Evolutionary conservation across 306 rosid genomes (phyloP).

Genomic region (Gynostemma pentaphyllum): DNA sequence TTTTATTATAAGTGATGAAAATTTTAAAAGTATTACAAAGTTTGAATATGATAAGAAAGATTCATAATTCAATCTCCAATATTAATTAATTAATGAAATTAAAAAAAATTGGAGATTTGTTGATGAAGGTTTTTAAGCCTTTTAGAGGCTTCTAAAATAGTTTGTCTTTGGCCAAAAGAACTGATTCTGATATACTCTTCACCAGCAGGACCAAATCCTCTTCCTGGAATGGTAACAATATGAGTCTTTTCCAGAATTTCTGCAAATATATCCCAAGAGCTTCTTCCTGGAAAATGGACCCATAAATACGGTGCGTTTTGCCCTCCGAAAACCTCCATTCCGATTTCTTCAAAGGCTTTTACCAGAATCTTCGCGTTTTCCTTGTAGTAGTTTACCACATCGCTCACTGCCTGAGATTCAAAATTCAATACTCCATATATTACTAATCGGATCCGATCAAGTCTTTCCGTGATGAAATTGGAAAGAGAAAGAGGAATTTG

Average conservation of each 20-base stretch:
- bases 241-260: constrained; percentile 39
- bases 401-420: constrained; percentile 30
- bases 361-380: constrained; percentile 41
- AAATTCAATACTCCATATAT: not conserved
- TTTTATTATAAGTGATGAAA: too few species aligned
- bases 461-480: too few species aligned
- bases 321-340: constrained; percentile 48
- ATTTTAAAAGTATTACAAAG: not conserved
- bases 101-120: constrained; percentile 5
- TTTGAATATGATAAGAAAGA: not conserved
- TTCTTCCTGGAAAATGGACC: constrained; percentile 53
- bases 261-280: constrained; percentile 51
- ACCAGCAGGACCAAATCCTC: constrained; percentile 69
- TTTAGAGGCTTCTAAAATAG: constrained; percentile 41
- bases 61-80: not conserved
- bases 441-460: too few species aligned
- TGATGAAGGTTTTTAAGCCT: constrained; percentile 13
- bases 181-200: constrained; percentile 46
- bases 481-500: too few species aligned
- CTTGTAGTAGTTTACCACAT: constrained; percentile 29
- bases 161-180: constrained; percentile 40
- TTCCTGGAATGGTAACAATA: constrained; percentile 55
- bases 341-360: constrained; percentile 31
- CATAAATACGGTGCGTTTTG: constrained; percentile 52
- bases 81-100: too few species aligned